phyloP scores from a whole-genome alignment of 2,329 filamentous ascomycete genomes.

The Microcyclospora tardicrescens region DNA sequence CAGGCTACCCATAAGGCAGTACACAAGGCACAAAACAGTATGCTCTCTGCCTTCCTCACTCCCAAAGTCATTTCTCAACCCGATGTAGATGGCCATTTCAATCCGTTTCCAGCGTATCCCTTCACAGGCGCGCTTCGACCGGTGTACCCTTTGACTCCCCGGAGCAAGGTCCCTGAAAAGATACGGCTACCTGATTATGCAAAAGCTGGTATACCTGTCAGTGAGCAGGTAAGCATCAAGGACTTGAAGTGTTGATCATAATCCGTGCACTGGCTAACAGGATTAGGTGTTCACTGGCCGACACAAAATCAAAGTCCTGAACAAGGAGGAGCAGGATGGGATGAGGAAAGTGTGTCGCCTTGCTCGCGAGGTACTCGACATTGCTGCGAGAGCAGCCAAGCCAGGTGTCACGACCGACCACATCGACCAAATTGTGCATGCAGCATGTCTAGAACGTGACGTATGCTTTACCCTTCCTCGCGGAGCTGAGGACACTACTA shows the following conservation, averaged over 20 bases:
- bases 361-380: constrained; percentile 82
- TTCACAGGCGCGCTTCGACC: constrained; percentile 75
- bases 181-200: constrained; percentile 84
- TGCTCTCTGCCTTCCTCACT: constrained; percentile 55
- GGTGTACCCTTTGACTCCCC: constrained; percentile 54
- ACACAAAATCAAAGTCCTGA: constrained; percentile 72
- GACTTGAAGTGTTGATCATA: neutral
- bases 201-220: constrained; percentile 61
- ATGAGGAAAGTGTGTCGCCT: constrained; percentile 89
- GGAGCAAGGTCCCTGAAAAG: constrained; percentile 59
- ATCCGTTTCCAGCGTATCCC: constrained; percentile 79
- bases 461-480: constrained; percentile 39
- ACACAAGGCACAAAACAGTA: constrained; percentile 68
- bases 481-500: neutral
- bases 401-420: constrained; percentile 95
- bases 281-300: constrained; percentile 42
- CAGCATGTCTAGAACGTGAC: constrained; percentile 83
- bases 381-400: constrained; percentile 67
- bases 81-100: constrained; percentile 74
- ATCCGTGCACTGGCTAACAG: neutral
- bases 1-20: constrained; percentile 59
- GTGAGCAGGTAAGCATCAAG: constrained; percentile 48
- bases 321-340: constrained; percentile 65
- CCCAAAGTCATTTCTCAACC: constrained; percentile 81
- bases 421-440: constrained; percentile 88